A percentile compares a stretch with the other conserved stretches of the same genome.
Evolutionary conservation across 768 basidiomycete genomes (phyloP).

Genomic region (Russula sp.): DNA sequence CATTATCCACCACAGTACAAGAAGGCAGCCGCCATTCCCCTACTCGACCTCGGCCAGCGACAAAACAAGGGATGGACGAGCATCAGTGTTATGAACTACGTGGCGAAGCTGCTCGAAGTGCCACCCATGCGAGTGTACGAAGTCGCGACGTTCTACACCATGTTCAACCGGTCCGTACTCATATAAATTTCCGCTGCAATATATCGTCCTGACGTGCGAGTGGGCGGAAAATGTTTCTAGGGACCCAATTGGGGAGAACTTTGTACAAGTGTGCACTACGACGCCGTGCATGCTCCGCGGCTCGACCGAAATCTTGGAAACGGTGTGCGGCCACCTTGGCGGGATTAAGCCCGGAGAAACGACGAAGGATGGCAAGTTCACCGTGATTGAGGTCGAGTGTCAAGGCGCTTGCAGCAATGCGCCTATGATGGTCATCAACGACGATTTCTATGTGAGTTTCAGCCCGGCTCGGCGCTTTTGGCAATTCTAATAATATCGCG

Average conservation of each 20-base stretch:
- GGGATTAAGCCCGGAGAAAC: slow-evolving; percentile 85
- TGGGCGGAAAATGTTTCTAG: slow-evolving; percentile 39
- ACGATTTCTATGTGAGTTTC: slow-evolving; percentile 87
- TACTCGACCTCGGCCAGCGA: slow-evolving; percentile 93
- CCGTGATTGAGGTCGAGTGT: slow-evolving; percentile 97
- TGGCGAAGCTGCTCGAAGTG: slow-evolving; percentile 90
- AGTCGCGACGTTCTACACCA: slow-evolving; percentile 99
- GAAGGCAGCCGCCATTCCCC: slow-evolving; percentile 96
- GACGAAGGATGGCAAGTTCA: slow-evolving; percentile 96
- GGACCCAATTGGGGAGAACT: slow-evolving; percentile 90
- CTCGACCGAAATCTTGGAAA: slow-evolving; percentile 84
- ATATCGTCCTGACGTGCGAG: not conserved
- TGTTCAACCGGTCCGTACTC: slow-evolving; percentile 88
- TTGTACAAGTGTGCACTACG: slow-evolving; percentile 98
- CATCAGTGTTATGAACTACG: slow-evolving; percentile 98
- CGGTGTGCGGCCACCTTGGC: slow-evolving; percentile 79
- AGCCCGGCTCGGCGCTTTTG: slow-evolving; percentile 21
- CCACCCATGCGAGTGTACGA: slow-evolving; percentile 99
- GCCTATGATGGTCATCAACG: slow-evolving; percentile 92
- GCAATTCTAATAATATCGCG: slow-evolving; percentile 19
- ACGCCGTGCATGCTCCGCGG: slow-evolving; percentile 97
- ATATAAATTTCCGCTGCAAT: not conserved
- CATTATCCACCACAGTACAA: slow-evolving; percentile 97
- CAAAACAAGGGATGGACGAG: slow-evolving; percentile 99
- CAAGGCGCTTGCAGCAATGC: slow-evolving; percentile 98